Conservation (phyloP, 805 yeast species). For the Candida berthetii region DNA sequence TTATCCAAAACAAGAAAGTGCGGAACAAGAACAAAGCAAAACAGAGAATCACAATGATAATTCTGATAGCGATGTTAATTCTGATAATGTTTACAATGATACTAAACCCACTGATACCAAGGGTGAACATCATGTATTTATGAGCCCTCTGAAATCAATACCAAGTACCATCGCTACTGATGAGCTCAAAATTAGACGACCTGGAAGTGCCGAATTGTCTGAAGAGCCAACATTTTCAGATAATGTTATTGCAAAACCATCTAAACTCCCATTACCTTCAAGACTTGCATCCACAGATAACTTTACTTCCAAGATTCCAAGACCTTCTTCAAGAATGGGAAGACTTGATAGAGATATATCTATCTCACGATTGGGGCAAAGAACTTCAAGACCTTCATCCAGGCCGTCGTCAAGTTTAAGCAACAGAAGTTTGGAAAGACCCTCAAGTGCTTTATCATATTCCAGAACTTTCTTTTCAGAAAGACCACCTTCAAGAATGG, state of each 20-base stretch:
- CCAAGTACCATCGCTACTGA: background rate
- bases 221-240: background rate
- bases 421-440: constrained; percentile 5
- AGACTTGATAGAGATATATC: background rate
- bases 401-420: constrained; percentile 4
- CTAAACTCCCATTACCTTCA: constrained; percentile 9
- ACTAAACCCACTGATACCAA: too few relatives aligned
- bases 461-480: constrained; percentile 9
- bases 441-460: constrained; percentile 12
- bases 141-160: background rate
- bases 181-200: background rate
- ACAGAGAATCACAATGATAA: too few relatives aligned
- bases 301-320: constrained; percentile 14
- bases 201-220: background rate
- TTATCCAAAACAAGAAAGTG: too few relatives aligned
- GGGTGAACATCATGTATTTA: background rate
- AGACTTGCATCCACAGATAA: background rate
- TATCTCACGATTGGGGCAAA: constrained; percentile 4
- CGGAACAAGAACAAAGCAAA: too few relatives aligned
- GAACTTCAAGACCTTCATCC: background rate
- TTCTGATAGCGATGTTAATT: too few relatives aligned
- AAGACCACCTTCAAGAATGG: constrained; percentile 6
- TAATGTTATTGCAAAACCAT: background rate
- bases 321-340: constrained; percentile 12
- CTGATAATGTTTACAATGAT: background rate